Evolutionary conservation across 192 early-diverging fungal species (phyloP), one percentile per base, ranked within the genome.

Genomic region (Pecoramyces ruminantium): DNA sequence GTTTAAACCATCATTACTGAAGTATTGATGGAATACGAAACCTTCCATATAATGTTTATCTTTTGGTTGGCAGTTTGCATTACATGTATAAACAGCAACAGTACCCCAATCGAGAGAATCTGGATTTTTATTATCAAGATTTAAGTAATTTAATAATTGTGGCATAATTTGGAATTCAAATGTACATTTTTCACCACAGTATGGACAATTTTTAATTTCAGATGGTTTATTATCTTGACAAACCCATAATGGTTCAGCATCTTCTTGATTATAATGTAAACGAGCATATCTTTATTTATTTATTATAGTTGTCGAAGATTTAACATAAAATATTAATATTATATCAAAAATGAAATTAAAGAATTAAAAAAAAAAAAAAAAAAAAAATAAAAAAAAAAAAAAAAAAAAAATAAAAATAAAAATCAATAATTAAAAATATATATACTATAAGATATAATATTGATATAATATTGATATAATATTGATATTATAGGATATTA

Each of bases 101-200:
- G 94, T 95, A 2, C 97, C 97, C 91, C 94, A 99, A 84, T 99
- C 97, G 30, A 98, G 82, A 16, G 95, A 91, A 81, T 93, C 84
- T 0, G 86, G 80, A 28, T 89, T 88, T 0, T 83, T 87, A 78
- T 96, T 88, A 82, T 95, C 90, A 29, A 98, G 88, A 18, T 86
- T 81, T 29, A 98, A 85, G 81, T 93, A 85, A 82, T 92, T 93
- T 78, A 98, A 87, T 77, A 98, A 88, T 78, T 95, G 95, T 2
- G 97, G 96, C 87, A 97, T 90, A 42, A 96, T 90, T 91, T 99
- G 97, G 83, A 97, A 95, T 85, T 99, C 97, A 84, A 97, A 96
- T 29, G 92, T 89, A 30, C 96, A 88, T 25, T 84, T 83, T 15
- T 88, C 89, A 4, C 89, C 87, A 84, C 97, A 99, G 79, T 87